phyloP scores from a whole-genome alignment of 1,139 yeast species.

The Candida frijolesensis region DNA sequence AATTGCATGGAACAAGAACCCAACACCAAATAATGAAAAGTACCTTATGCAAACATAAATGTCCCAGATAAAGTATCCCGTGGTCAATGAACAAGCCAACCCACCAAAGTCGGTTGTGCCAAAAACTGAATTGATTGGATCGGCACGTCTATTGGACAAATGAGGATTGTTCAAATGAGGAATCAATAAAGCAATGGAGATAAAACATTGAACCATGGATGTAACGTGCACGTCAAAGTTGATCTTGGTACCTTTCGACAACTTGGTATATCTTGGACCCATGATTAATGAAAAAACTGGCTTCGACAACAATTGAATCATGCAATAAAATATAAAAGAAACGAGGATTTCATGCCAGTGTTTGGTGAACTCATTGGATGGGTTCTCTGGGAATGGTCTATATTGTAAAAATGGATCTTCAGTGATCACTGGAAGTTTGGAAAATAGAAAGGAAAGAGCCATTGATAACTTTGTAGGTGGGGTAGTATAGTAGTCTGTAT shows the following conservation, averaged over 20 bases:
- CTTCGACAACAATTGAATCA: slow-evolving; percentile 46
- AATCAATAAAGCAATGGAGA: slow-evolving; percentile 54
- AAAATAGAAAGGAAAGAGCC: slow-evolving; percentile 9
- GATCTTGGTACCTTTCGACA: slow-evolving; percentile 49
- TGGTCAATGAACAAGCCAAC: slow-evolving; percentile 68
- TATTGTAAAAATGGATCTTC: slow-evolving; percentile 47
- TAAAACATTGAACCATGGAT: slow-evolving; percentile 76
- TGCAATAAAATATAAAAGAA: slow-evolving; percentile 41
- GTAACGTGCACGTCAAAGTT: slow-evolving; percentile 91
- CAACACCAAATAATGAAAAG: slow-evolving; percentile 71
- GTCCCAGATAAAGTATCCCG: slow-evolving; percentile 96
- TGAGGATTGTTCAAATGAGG: slow-evolving; percentile 62
- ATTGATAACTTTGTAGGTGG: neutral
- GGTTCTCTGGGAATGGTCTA: slow-evolving; percentile 49
- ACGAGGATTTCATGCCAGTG: slow-evolving; percentile 59
- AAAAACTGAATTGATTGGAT: slow-evolving; percentile 50
- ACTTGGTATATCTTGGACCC: slow-evolving; percentile 50
- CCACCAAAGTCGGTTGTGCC: slow-evolving; percentile 77
- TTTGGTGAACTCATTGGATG: slow-evolving; percentile 30
- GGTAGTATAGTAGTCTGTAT: no score
- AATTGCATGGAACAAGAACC: slow-evolving; percentile 83
- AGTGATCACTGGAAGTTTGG: slow-evolving; percentile 27
- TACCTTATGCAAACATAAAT: slow-evolving; percentile 62
- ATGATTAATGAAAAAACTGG: slow-evolving; percentile 30
- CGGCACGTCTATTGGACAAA: slow-evolving; percentile 43